Evolutionary conservation across 177 flowering plant genomes (phyloP).

Genomic region (Vitis hybrid): DNA sequence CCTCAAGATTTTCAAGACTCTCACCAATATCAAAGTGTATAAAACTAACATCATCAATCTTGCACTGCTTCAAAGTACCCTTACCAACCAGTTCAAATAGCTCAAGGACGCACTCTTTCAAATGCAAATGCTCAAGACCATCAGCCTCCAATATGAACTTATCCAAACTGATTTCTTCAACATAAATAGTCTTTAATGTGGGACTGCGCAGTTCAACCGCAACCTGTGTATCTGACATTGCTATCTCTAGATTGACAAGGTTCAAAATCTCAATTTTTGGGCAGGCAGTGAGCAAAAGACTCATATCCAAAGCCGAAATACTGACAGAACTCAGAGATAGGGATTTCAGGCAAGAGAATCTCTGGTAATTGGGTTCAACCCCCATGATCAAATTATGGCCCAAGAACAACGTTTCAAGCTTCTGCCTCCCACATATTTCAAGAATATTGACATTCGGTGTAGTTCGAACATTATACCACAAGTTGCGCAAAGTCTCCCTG

Average conservation of each 20-base stretch:
- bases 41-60: conserved; percentile 85
- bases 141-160: conserved; percentile 85
- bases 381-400: conserved; percentile 71
- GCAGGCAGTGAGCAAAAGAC: conserved; percentile 74
- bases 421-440: conserved; percentile 79
- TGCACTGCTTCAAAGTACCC: conserved; percentile 59
- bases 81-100: conserved; percentile 75
- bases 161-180: conserved; percentile 78
- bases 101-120: conserved; percentile 81
- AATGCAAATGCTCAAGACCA: conserved; percentile 59
- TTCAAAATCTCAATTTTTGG: conserved; percentile 65
- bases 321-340: conserved; percentile 72
- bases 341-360: conserved; percentile 66
- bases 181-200: conserved; percentile 62
- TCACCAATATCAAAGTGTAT: conserved; percentile 84
- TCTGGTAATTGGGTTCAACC: conserved; percentile 80
- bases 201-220: conserved; percentile 70
- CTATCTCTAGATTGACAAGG: conserved; percentile 75
- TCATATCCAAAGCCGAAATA: conserved; percentile 81
- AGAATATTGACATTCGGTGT: conserved; percentile 70
- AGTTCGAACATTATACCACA: conserved; percentile 76
- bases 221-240: conserved; percentile 76
- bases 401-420: conserved; percentile 62
- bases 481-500: conserved; percentile 59
- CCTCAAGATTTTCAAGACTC: conserved; percentile 68